These are phyloP conservation scores for Suillus weaverae DNA, from an alignment of 768 basidiomycete species.

Conservation along the genomic window DNA sequence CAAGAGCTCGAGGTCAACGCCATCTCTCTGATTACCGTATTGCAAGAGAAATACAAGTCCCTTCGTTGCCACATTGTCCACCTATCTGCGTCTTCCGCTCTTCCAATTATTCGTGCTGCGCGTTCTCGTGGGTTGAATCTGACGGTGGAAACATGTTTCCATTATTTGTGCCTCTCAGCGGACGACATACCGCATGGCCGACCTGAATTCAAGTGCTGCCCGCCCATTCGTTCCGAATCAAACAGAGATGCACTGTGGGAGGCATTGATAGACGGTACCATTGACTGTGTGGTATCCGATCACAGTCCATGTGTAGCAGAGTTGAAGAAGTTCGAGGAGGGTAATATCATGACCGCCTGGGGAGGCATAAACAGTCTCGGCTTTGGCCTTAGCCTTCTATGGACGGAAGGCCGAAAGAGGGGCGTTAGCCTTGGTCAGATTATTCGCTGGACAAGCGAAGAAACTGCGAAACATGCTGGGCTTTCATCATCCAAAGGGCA, in stretches of 20 bases:
- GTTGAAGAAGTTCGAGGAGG: constrained; percentile 75
- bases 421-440: constrained; percentile 61
- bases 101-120: constrained; percentile 75
- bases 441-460: constrained; percentile 71
- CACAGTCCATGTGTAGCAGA: constrained; percentile 88
- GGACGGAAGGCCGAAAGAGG: constrained; percentile 69
- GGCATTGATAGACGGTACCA: constrained; percentile 76
- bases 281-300: constrained; percentile 94
- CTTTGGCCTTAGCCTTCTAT: constrained; percentile 82
- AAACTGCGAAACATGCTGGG: constrained; percentile 80
- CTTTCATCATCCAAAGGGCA: constrained; percentile 69
- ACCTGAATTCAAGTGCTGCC: constrained; percentile 95
- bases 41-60: constrained; percentile 61
- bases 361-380: constrained; percentile 93
- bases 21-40: constrained; percentile 69
- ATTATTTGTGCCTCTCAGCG: constrained; percentile 83
- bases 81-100: constrained; percentile 81
- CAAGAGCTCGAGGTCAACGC: constrained; percentile 77
- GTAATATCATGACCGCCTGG: constrained; percentile 90
- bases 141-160: constrained; percentile 97
- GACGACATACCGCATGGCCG: constrained; percentile 70
- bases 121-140: constrained; percentile 63
- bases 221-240: constrained; percentile 74
- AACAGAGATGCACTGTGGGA: constrained; percentile 83
- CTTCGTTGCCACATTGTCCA: constrained; percentile 94